Evolutionary conservation across 306 rosid genomes (phyloP).

Genomic region (Castanea sativa): DNA sequence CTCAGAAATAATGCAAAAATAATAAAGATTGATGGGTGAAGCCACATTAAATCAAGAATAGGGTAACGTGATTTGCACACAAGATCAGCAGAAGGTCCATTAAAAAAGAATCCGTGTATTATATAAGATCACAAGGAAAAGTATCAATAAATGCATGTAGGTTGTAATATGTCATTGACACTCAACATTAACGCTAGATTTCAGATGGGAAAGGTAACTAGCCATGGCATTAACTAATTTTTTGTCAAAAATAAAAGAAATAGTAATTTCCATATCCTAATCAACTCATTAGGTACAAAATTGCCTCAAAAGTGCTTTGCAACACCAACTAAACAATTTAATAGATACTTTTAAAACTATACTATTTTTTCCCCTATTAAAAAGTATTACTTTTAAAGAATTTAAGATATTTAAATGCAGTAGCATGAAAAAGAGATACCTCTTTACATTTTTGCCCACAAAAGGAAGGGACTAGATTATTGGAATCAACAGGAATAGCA

Average conservation of each 20-base stretch:
- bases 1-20: neutral
- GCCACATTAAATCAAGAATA: neutral
- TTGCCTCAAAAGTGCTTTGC: neutral
- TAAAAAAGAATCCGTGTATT: neutral
- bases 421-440: conserved; percentile 42
- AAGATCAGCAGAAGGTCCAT: neutral
- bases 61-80: neutral
- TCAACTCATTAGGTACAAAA: neutral
- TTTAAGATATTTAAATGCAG: neutral
- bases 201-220: neutral
- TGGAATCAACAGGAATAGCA: conserved; percentile 34
- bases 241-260: neutral
- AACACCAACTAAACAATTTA: neutral
- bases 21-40: neutral
- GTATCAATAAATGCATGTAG: neutral
- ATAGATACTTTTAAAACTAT: neutral
- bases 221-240: neutral
- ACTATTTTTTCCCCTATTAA: too few species aligned
- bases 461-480: conserved; percentile 35
- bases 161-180: neutral
- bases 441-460: conserved; percentile 89
- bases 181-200: neutral
- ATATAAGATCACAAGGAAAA: neutral
- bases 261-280: neutral
- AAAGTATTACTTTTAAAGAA: neutral